These are phyloP conservation scores for Colletotrichum tropicale DNA, from an alignment of 2,329 filamentous ascomycete genomes.

Conservation along the genomic window DNA sequence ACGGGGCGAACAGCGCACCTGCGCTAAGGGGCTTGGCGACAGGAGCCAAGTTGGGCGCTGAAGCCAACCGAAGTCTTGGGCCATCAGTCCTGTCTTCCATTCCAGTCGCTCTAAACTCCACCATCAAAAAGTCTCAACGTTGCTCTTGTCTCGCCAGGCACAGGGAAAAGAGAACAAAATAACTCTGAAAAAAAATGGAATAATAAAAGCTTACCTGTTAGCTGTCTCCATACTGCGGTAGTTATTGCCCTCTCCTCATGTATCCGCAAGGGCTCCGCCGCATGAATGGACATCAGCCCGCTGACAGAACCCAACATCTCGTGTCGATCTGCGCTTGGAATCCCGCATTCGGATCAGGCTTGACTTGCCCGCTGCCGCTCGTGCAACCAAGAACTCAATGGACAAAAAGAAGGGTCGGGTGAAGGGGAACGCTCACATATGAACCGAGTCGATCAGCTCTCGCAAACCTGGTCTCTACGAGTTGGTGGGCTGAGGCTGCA, in stretches of 20 bases:
- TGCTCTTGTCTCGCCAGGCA: not conserved
- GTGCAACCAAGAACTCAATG: not conserved
- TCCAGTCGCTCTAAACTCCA: not conserved
- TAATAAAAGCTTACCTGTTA: not conserved
- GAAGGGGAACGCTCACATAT: not conserved
- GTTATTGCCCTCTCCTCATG: not conserved
- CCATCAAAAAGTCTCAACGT: not conserved
- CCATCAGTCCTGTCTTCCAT: not conserved
- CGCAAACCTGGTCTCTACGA: not conserved
- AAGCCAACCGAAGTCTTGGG: not conserved
- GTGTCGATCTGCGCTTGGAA: not conserved
- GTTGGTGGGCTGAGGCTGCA: not conserved
- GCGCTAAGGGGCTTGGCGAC: constrained; percentile 11
- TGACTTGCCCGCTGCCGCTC: not conserved
- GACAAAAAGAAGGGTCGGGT: not conserved
- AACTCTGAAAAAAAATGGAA: not conserved
- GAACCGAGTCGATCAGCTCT: not conserved
- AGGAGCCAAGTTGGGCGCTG: constrained; percentile 1
- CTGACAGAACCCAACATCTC: not conserved
- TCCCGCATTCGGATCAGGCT: not conserved
- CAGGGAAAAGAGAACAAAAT: not conserved
- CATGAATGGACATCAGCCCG: not conserved
- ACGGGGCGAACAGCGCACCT: not conserved
- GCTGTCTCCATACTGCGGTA: not conserved
- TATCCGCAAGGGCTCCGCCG: not conserved